Percentiles rank a stretch among this genome's conserved stretches.
These are phyloP conservation scores for Rhipidocladum racemiflorum DNA, from an alignment of 176 grass and related monocot species.

Conservation along the genomic window DNA sequence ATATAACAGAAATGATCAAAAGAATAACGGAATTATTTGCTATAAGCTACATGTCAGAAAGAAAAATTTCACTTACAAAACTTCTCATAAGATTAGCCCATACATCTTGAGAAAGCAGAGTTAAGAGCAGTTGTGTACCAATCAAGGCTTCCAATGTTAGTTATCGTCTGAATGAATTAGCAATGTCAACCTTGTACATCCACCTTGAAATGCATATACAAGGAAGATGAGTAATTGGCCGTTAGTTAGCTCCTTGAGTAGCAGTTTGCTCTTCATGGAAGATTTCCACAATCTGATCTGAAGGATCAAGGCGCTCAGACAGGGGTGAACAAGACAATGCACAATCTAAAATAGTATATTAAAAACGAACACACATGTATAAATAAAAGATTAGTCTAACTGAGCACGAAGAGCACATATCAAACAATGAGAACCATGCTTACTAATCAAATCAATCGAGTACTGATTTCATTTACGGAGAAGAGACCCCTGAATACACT, in stretches of 20 bases:
- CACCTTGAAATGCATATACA: neutral
- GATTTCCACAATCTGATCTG: neutral
- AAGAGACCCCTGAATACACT: too few relatives aligned
- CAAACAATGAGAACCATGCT: too few relatives aligned
- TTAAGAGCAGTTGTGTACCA: neutral
- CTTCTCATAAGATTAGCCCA: neutral
- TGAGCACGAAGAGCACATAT: too few relatives aligned
- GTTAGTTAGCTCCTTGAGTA: neutral
- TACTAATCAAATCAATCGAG: too few relatives aligned
- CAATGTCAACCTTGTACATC: neutral
- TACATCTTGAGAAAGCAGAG: neutral
- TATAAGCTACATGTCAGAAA: neutral
- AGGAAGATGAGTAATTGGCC: too few relatives aligned
- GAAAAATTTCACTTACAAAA: neutral
- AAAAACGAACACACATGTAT: too few relatives aligned
- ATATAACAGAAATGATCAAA: neutral
- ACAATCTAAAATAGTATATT: neutral
- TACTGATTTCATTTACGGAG: too few relatives aligned
- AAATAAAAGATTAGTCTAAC: too few relatives aligned
- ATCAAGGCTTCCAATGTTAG: neutral
- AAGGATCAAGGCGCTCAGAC: too few relatives aligned
- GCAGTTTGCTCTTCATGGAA: neutral
- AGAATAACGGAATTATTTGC: neutral
- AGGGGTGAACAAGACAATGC: too few relatives aligned
- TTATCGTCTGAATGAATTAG: neutral